Base-by-base conservation (phyloP, 2,329 filamentous ascomycete species). In the Botrytis medusae region DNA sequence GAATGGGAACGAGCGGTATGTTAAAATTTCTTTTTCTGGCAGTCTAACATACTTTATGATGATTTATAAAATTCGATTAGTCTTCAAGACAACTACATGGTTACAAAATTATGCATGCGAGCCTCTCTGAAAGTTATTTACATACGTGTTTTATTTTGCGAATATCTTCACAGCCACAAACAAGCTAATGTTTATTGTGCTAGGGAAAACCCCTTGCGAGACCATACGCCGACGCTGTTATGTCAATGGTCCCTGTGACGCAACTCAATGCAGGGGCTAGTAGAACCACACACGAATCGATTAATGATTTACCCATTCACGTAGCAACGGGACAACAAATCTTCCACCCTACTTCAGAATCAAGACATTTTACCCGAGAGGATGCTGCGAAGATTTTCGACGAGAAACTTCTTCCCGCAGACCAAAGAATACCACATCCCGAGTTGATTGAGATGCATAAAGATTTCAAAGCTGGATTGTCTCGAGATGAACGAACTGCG, bases 81-180 rank as follows among this genome's bases (percentile, higher is more conserved):
- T 98, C 95, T 97, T 97, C 87, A 98, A 97, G 95, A 98, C 95
- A 90, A 75, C 85, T 82, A 90, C 87, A 91, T 96, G 93, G 93
- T 98, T 95, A 95, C 86, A 92, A 87, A 88, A 85, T 85, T 85
- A 89, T 88, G 87, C 89, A 91, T 91, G 87, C 88, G 87, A 89
- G 87, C 89, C 89, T 91, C 89, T 91, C 91, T 93, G 91, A 93
- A 79, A 74, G 71, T 77, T 79, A 77, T 74, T 75, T 37, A 61
- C 46, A 71, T 64, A 34, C 48, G 14, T 22, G 59, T 72, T 69
- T 25, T 71, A 73, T 73, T 73, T 75, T 61, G 48, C 73, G 74
- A 44, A 69, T 71, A 10, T 70, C 59, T 73, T 32, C n/a, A 68
- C n/a, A 68, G 51, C 71, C 51, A 60, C 44, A 61, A 76, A 60